Conservation (phyloP, 139 green algal species). For the Zygnema circumcarinatum region DNA sequence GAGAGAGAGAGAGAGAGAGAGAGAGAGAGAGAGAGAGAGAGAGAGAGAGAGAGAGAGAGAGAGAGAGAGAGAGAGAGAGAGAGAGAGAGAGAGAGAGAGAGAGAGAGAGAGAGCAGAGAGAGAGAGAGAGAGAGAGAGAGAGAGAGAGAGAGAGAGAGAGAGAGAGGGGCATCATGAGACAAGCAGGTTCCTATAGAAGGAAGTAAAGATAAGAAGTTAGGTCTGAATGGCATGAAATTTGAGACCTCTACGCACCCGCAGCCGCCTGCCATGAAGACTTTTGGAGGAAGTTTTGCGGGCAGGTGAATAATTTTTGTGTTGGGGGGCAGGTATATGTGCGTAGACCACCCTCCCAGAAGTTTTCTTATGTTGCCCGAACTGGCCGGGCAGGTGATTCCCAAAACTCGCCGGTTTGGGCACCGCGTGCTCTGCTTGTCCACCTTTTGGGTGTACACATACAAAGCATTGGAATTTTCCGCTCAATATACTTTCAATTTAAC, state of each 20-base stretch:
- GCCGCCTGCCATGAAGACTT: background rate
- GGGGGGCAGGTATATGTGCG: background rate
- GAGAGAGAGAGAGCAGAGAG: background rate
- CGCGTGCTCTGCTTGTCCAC: constrained; percentile 1
- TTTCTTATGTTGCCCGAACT: background rate
- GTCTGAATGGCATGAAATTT: too few relatives aligned
- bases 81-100: background rate
- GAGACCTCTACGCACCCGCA: too few relatives aligned
- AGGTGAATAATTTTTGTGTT: background rate
- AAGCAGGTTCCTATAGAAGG: too few relatives aligned
- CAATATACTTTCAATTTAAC: too few relatives aligned
- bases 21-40: background rate
- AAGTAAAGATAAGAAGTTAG: too few relatives aligned
- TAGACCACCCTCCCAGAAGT: background rate
- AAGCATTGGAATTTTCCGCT: too few relatives aligned
- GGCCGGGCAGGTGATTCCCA: background rate
- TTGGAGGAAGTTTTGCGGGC: background rate
- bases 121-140: background rate
- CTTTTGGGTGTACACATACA: background rate
- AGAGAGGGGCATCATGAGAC: background rate
- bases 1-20: background rate
- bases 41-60: background rate
- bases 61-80: background rate
- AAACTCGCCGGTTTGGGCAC: background rate
- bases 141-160: background rate